Evolutionary conservation across 306 rosid genomes (phyloP).

Genomic region (Quercus bicolor): DNA sequence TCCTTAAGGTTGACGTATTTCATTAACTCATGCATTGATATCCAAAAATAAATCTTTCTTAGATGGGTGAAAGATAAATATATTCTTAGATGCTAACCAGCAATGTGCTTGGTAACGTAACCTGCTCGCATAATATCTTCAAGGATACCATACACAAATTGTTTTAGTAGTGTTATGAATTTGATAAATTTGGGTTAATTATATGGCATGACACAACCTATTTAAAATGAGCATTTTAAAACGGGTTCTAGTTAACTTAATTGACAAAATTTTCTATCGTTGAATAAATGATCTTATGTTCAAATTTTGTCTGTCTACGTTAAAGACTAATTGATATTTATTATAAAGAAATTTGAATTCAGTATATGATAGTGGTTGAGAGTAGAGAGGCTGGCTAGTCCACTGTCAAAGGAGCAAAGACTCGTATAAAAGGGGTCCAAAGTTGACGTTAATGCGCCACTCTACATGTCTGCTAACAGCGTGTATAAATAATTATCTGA

Average conservation of each 20-base stretch:
- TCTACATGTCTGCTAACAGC: not conserved
- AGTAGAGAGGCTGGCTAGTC: conserved; percentile 9
- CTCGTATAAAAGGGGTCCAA: conserved; percentile 7
- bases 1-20: conserved; percentile 21
- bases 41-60: not conserved
- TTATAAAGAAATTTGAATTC: not conserved
- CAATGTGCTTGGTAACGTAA: not conserved
- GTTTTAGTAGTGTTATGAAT: not conserved
- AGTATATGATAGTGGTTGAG: not conserved
- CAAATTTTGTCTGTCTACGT: too few relatives aligned
- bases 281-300: too few relatives aligned
- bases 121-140: not conserved
- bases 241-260: not conserved
- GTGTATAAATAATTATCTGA: not conserved
- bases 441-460: conserved; percentile 31
- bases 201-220: too few relatives aligned
- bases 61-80: not conserved
- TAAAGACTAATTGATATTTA: too few relatives aligned
- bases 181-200: not conserved
- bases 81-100: not conserved
- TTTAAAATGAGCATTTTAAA: not conserved
- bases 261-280: too few relatives aligned
- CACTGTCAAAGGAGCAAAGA: conserved; percentile 21
- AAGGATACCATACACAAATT: not conserved
- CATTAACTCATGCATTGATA: conserved; percentile 15